phyloP scores from a whole-genome alignment of 768 basidiomycete species.

The Tulasnella sp. region DNA sequence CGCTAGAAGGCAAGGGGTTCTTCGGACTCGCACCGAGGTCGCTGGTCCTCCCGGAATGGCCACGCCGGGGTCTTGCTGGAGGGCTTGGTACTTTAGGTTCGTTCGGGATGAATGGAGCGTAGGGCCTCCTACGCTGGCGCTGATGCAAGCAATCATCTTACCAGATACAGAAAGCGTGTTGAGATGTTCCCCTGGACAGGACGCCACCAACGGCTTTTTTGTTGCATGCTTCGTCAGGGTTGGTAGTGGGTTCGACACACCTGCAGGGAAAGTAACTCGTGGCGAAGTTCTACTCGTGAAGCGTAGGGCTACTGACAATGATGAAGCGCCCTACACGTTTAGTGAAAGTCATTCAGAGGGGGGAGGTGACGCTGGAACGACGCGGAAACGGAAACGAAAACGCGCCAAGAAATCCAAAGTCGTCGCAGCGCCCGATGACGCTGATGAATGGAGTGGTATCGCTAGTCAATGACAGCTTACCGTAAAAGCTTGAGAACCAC shows the following conservation, averaged over 20 bases:
- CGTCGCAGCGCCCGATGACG: background rate
- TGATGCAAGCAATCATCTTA: constrained; percentile 23
- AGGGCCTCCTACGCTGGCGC: background rate
- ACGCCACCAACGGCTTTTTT: constrained; percentile 94
- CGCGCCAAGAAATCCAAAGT: background rate
- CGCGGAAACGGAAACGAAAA: no score
- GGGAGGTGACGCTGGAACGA: no score
- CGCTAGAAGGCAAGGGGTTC: constrained; percentile 51
- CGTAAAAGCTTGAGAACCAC: no score
- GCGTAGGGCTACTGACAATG: no score
- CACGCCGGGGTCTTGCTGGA: constrained; percentile 60
- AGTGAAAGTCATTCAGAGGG: constrained; percentile 14
- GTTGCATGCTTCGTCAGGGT: constrained; percentile 77
- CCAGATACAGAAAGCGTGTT: constrained; percentile 51
- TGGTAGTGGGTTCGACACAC: background rate
- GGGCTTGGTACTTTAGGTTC: constrained; percentile 49
- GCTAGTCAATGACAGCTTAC: no score
- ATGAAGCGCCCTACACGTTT: no score
- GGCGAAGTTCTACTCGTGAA: background rate
- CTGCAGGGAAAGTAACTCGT: background rate
- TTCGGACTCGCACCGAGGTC: constrained; percentile 60
- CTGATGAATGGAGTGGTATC: constrained; percentile 8
- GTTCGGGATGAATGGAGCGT: no score
- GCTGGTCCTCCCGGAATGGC: constrained; percentile 73
- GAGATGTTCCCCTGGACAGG: constrained; percentile 69